Conservation (phyloP, 306 rosid species). For the Cotoneaster glaucophyllus region DNA sequence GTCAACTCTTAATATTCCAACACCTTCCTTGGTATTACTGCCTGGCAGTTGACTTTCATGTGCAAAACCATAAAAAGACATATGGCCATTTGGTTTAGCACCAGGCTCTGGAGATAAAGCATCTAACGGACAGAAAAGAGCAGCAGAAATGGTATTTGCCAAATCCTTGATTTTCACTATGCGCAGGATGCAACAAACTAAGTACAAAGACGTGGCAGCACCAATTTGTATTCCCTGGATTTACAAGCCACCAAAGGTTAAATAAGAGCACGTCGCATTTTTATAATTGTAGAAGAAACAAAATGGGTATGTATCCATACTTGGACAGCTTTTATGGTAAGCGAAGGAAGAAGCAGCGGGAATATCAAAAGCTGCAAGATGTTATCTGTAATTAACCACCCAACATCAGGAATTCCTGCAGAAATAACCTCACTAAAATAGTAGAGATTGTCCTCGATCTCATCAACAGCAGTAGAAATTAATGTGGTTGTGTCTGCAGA, state of each 20-base stretch:
- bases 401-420: slow-evolving; percentile 94
- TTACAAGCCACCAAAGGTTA: slow-evolving; percentile 41
- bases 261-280: slow-evolving; percentile 17
- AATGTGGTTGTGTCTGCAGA: slow-evolving; percentile 49
- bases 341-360: slow-evolving; percentile 82
- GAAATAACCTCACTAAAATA: slow-evolving; percentile 85
- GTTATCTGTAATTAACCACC: slow-evolving; percentile 65
- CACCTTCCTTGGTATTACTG: slow-evolving; percentile 24
- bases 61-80: slow-evolving; percentile 25
- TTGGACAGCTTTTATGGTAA: slow-evolving; percentile 37
- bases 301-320: slow-evolving; percentile 42
- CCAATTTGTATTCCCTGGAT: slow-evolving; percentile 66
- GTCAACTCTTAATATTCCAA: slow-evolving; percentile 23
- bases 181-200: slow-evolving; percentile 84
- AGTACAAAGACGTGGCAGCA: slow-evolving; percentile 69
- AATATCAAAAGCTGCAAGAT: slow-evolving; percentile 72
- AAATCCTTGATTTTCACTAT: slow-evolving; percentile 87
- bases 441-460: slow-evolving; percentile 91
- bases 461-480: slow-evolving; percentile 67
- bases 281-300: slow-evolving; percentile 12
- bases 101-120: slow-evolving; percentile 42
- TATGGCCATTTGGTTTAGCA: slow-evolving; percentile 47
- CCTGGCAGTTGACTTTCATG: slow-evolving; percentile 38
- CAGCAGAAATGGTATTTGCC: slow-evolving; percentile 78
- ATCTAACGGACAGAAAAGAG: slow-evolving; percentile 66